Conservation (phyloP, 805 yeast genomes). For the Myxozyma vanderwaltii region DNA sequence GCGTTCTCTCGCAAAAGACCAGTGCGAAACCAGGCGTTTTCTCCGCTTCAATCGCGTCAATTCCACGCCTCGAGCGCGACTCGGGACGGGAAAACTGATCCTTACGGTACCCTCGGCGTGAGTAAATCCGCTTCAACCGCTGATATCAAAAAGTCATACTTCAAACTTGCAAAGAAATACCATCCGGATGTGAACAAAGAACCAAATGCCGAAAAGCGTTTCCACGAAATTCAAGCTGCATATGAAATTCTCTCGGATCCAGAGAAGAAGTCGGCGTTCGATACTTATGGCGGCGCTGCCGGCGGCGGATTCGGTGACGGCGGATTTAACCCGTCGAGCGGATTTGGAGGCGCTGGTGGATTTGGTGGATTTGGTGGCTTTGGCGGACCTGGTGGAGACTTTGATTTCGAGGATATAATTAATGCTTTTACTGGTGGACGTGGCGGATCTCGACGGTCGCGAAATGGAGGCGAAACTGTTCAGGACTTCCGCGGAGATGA, state of each 20-base stretch:
- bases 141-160: constrained; percentile 94
- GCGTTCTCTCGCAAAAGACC: not conserved
- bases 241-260: constrained; percentile 75
- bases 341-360: constrained; percentile 50
- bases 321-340: constrained; percentile 56
- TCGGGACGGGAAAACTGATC: constrained; percentile 56
- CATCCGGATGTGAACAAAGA: constrained; percentile 98
- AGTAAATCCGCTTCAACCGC: constrained; percentile 66
- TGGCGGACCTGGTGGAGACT: constrained; percentile 41
- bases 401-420: constrained; percentile 66
- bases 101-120: constrained; percentile 83
- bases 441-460: constrained; percentile 42
- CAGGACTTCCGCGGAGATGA: constrained; percentile 88
- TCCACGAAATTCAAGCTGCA: constrained; percentile 91
- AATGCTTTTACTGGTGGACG: constrained; percentile 54
- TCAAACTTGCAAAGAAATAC: constrained; percentile 85
- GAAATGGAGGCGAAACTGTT: constrained; percentile 49
- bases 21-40: not conserved
- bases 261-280: constrained; percentile 72
- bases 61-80: constrained; percentile 51
- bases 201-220: constrained; percentile 79
- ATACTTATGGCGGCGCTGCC: constrained; percentile 85
- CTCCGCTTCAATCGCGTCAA: constrained; percentile 1
- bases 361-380: constrained; percentile 46
- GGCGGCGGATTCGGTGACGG: constrained; percentile 53